Evolutionary conservation across 2,329 filamentous ascomycete genomes (phyloP).

Genomic region (Fonsecaea monophora): DNA sequence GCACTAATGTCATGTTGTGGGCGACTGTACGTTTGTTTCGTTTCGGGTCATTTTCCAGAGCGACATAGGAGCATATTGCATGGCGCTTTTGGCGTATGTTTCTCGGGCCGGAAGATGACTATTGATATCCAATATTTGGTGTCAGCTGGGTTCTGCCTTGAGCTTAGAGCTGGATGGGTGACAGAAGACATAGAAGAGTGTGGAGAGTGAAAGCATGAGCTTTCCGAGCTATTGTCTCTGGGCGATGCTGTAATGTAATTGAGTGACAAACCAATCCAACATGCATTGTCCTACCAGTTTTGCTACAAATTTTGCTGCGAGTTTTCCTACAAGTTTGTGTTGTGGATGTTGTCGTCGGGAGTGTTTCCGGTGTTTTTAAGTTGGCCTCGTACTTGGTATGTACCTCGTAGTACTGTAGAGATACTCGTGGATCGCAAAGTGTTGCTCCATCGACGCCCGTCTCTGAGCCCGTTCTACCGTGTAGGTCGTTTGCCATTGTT

Average conservation of each 20-base stretch:
- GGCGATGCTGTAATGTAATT: conserved; percentile 22
- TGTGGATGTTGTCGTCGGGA: neutral
- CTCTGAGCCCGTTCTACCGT: too few relatives aligned
- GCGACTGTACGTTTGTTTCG: neutral
- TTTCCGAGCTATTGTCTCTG: conserved; percentile 15
- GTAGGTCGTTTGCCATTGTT: too few relatives aligned
- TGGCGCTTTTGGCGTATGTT: conserved; percentile 25
- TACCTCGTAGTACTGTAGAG: neutral
- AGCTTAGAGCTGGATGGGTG: conserved; percentile 1
- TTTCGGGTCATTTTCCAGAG: conserved; percentile 1
- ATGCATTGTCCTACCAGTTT: neutral
- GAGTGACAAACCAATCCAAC: neutral
- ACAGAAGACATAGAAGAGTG: neutral
- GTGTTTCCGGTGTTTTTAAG: neutral
- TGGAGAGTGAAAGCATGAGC: conserved; percentile 7
- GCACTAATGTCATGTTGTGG: neutral
- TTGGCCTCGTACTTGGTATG: too few relatives aligned
- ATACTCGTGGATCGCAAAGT: neutral
- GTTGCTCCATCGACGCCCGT: too few relatives aligned
- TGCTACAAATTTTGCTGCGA: neutral
- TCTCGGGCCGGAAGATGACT: neutral
- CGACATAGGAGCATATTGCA: conserved; percentile 15
- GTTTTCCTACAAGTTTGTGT: neutral
- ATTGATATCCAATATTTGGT: conserved; percentile 5
- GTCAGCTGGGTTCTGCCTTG: neutral